A percentile compares a stretch with the other conserved stretches of the same genome.
Evolutionary conservation across 495 filamentous ascomycete species (phyloP).

Genomic region (Hypoxylon subgilvum): DNA sequence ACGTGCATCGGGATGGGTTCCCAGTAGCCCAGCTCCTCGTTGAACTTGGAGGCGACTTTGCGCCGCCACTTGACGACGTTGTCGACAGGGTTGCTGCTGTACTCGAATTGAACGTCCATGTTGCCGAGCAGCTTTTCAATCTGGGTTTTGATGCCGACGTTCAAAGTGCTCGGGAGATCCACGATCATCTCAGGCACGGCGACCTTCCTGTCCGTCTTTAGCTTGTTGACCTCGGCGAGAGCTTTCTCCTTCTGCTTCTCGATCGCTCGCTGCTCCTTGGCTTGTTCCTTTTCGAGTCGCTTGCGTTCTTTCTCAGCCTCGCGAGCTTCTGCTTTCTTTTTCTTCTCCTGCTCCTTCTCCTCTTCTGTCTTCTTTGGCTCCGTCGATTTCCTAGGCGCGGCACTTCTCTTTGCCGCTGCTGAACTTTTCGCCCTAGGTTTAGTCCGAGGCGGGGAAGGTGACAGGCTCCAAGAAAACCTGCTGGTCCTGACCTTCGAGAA

Average conservation of each 20-base stretch:
- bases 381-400: conserved; percentile 18
- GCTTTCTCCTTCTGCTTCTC: conserved; percentile 73
- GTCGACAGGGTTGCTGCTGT: conserved; percentile 55
- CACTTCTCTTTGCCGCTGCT: background rate
- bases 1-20: conserved; percentile 67
- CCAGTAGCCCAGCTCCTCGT: conserved; percentile 67
- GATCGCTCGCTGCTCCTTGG: conserved; percentile 63
- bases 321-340: conserved; percentile 47
- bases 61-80: conserved; percentile 78
- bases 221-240: conserved; percentile 75
- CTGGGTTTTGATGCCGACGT: conserved; percentile 60
- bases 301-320: conserved; percentile 64
- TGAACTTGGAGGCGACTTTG: conserved; percentile 67
- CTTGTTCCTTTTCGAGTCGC: conserved; percentile 56
- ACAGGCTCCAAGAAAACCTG: conserved; percentile 14
- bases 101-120: conserved; percentile 47
- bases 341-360: conserved; percentile 45
- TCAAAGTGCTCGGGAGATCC: conserved; percentile 67
- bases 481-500: conserved; percentile 29
- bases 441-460: conserved; percentile 24
- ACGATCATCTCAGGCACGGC: conserved; percentile 85
- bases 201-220: conserved; percentile 76
- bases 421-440: background rate
- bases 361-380: conserved; percentile 40
- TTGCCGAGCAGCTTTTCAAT: conserved; percentile 61